A percentile compares a stretch with the other conserved stretches of the same genome.
These are phyloP conservation scores for Sanghuangporus baumii DNA, from an alignment of 1,284 basidiomycete genomes.

Conservation along the genomic window DNA sequence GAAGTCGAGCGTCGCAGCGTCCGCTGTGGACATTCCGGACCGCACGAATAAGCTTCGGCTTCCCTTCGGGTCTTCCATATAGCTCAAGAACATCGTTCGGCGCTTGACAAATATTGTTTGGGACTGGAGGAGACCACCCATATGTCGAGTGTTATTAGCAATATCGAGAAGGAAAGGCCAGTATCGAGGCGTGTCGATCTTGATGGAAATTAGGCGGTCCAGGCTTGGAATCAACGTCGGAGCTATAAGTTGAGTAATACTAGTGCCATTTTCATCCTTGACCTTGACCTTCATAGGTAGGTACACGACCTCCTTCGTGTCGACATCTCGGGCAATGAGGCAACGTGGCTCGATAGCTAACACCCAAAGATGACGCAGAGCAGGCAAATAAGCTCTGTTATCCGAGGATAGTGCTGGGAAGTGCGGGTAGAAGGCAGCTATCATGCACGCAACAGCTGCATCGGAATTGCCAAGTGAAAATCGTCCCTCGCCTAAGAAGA, in stretches of 20 bases:
- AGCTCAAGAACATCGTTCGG: conserved; percentile 87
- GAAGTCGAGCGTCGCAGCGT: conserved; percentile 74
- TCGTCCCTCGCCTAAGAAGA: conserved; percentile 92
- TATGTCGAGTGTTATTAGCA: conserved; percentile 60
- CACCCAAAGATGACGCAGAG: conserved; percentile 93
- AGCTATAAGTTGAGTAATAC: conserved; percentile 74
- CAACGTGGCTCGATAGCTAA: conserved; percentile 93
- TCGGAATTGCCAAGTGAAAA: conserved; percentile 92
- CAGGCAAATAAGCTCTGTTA: conserved; percentile 89
- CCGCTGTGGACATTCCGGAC: conserved; percentile 69
- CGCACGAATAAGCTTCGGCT: conserved; percentile 85
- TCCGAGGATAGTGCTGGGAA: conserved; percentile 77
- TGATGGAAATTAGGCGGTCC: conserved; percentile 70
- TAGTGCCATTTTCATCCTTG: conserved; percentile 51
- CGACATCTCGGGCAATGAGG: conserved; percentile 85
- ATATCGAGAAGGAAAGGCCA: conserved; percentile 88
- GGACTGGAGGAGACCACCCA: conserved; percentile 60
- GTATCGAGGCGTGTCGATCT: conserved; percentile 89
- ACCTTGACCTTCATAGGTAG: conserved; percentile 85
- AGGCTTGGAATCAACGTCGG: conserved; percentile 91
- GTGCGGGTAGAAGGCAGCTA: conserved; percentile 88
- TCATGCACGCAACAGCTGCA: conserved; percentile 84
- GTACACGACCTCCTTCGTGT: conserved; percentile 85
- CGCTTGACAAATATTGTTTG: conserved; percentile 91
- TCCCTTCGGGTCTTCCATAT: conserved; percentile 88